Base-by-base conservation (phyloP, 805 yeast genomes). In the Babjeviella inositovora region DNA sequence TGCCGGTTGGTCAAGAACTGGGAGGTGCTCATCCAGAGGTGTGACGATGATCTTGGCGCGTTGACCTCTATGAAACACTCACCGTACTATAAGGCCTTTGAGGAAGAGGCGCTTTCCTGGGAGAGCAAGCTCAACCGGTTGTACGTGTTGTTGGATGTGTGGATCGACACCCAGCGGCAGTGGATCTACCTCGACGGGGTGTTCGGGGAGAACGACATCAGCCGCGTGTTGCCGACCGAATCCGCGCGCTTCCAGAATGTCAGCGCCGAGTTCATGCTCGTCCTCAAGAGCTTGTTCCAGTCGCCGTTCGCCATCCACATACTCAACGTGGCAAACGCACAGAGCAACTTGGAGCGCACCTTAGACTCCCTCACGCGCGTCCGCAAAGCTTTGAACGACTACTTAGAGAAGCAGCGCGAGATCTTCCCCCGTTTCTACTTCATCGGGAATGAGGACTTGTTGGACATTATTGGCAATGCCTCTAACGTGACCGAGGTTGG, bases 101-200 rank as follows among this genome's bases (percentile, higher is more conserved):
- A 73, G 25, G 63, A 60, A 22, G 69, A 63, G 6, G 60, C 72
- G 1, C 27, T 39, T 6, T 53, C 49, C 1, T 55, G 81, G 54
- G 84, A 74, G 31, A 50, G 49, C 0, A 62, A 56, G 25, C 38
- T 87, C n/a, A 62, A 59, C 21, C 34, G 39, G 1, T 33, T 81
- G 2, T 58, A 57, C 20, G 47, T 51, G 1, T 38, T 79, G 2
- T 51, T 79, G 16, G 80, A 71, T 30, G 37, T 45, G 0, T 84
- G 94, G 93, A 59, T 76, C 14, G 93, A 81, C 16, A 77, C 71
- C 2, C 97, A 87, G 43, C 53, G 74, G n/a, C 80, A 74, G 35
- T 85, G 93, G 93, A 65, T 80, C 2, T 82, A 87, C 39, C 52
- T 85, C 12, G 73, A 69, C 31, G 94, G 93, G 2, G 68, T 82